Conservation (phyloP, 805 yeast species). For the Candida stauntonica region DNA sequence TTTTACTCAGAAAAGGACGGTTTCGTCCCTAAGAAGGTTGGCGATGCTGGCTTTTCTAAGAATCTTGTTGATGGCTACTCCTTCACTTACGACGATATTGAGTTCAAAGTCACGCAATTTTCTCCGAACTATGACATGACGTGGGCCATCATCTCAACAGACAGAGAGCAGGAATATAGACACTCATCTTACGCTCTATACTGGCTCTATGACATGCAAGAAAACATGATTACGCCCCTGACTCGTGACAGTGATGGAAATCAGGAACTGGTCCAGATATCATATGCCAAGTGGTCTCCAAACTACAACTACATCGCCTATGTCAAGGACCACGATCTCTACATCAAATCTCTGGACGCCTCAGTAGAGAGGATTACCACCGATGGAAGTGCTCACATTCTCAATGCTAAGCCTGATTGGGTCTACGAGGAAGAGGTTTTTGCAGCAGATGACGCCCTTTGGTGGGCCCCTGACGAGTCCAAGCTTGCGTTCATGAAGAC, state of each 20-base stretch:
- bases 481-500: constrained; percentile 58
- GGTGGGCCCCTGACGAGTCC: constrained; percentile 85
- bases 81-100: constrained; percentile 11
- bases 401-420: constrained; percentile 91
- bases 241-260: constrained; percentile 23
- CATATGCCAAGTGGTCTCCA: constrained; percentile 71
- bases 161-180: constrained; percentile 49
- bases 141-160: constrained; percentile 47
- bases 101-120: constrained; percentile 11
- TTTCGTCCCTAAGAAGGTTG: constrained; percentile 16
- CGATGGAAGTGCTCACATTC: constrained; percentile 64
- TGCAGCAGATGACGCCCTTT: constrained; percentile 60
- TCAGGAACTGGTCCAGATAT: constrained; percentile 27
- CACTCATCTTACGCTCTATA: constrained; percentile 41
- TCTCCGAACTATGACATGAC: constrained; percentile 24
- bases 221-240: constrained; percentile 26
- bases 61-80: constrained; percentile 2
- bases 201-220: constrained; percentile 36
- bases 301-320: constrained; percentile 59
- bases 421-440: constrained; percentile 90
- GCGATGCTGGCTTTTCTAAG: constrained; percentile 10
- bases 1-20: constrained; percentile 9
- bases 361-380: constrained; percentile 41
- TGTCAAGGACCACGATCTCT: constrained; percentile 64
- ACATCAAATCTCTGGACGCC: constrained; percentile 37